These are phyloP conservation scores for Gynandropsis gynandra DNA, from an alignment of 345 rosid genomes.

Conservation along the genomic window DNA sequence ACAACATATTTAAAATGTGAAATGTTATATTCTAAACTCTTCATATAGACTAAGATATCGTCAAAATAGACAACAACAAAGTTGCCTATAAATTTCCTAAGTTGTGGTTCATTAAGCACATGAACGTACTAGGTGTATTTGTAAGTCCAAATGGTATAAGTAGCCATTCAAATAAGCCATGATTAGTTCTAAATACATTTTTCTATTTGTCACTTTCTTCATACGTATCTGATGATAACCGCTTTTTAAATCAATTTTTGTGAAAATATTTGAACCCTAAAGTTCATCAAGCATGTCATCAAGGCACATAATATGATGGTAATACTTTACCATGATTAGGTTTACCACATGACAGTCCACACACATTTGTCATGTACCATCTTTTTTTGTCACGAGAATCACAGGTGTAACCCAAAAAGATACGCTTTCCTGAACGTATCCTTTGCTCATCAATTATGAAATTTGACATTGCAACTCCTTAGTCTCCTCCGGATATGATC, in stretches of 20 bases:
- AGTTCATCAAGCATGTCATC: slow-evolving; percentile 1
- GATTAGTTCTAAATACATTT: background rate
- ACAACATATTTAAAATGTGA: no score
- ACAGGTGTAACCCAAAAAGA: background rate
- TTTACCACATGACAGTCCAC: background rate
- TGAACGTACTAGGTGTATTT: background rate
- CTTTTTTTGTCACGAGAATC: background rate
- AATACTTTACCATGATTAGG: background rate
- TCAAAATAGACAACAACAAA: no score
- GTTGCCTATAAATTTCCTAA: no score
- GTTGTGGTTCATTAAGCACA: background rate
- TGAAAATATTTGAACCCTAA: background rate
- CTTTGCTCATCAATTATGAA: background rate
- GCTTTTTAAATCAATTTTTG: no score
- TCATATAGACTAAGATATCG: no score
- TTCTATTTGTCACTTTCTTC: background rate
- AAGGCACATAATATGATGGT: background rate
- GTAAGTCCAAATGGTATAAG: background rate
- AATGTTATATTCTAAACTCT: no score
- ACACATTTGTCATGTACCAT: no score
- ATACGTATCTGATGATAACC: background rate
- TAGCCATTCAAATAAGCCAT: background rate
- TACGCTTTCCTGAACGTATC: background rate
- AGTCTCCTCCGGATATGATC: background rate
- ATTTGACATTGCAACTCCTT: background rate